Evolutionary conservation across 164 flowering plant genomes (phyloP).

Genomic region (Vitis rupestris): DNA sequence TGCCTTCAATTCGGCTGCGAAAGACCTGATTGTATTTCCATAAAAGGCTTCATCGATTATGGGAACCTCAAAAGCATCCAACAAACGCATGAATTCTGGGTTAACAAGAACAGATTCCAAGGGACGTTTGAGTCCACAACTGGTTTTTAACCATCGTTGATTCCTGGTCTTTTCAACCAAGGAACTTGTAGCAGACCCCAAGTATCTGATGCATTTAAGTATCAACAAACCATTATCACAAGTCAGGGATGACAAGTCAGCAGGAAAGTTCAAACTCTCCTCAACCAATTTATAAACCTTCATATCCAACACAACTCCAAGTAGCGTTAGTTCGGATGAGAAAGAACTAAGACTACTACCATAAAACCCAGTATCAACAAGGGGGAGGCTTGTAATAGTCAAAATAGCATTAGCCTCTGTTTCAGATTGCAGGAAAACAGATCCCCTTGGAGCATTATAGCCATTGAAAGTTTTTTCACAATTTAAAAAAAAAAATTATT

Average conservation of each 20-base stretch:
- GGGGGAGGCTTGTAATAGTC: slow-evolving; percentile 1
- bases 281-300: neutral
- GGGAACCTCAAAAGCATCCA: neutral
- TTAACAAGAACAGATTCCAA: no score
- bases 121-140: no score
- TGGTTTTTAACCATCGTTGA: no score
- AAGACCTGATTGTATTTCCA: slow-evolving; percentile 3
- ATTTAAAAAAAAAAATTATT: no score
- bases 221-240: slow-evolving; percentile 3
- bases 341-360: slow-evolving; percentile 3
- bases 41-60: slow-evolving; percentile 7
- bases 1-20: neutral
- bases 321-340: neutral
- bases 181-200: no score
- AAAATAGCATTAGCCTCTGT: slow-evolving; percentile 3
- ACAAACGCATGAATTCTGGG: no score
- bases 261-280: neutral
- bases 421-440: slow-evolving; percentile 2
- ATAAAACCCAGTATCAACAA: slow-evolving; percentile 11
- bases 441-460: slow-evolving; percentile 8
- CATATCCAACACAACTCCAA: slow-evolving; percentile 8
- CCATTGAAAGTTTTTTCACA: neutral
- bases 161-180: no score
- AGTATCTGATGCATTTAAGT: neutral
- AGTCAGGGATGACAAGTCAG: slow-evolving; percentile 5